Evolutionary conservation across 441 rosid genomes (phyloP).

Genomic region (Jatropha multifida): DNA sequence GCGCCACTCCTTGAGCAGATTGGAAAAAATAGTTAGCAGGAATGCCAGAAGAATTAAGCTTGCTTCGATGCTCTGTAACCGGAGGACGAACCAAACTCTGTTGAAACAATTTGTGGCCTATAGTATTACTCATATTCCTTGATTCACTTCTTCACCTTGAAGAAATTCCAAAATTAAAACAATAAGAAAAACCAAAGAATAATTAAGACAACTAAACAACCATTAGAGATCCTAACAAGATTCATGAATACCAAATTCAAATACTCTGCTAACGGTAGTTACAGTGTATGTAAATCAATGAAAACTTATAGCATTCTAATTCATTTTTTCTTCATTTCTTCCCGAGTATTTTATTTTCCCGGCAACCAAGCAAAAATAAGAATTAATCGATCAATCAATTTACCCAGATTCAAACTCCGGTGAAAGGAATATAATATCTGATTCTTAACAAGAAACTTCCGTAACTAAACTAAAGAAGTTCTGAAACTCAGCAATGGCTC

Average conservation of each 20-base stretch:
- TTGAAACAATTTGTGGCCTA: conserved; percentile 53
- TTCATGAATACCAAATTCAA: background rate
- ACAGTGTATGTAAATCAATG: background rate
- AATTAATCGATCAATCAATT: background rate
- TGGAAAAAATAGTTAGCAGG: conserved; percentile 46
- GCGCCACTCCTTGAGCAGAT: conserved; percentile 36
- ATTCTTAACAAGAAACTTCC: conserved; percentile 14
- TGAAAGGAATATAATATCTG: conserved; percentile 17
- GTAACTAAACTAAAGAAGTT: background rate
- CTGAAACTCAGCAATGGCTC: background rate
- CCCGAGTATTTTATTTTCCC: background rate
- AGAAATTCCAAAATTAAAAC: conserved; percentile 27
- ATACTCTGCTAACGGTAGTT: background rate
- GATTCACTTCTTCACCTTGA: conserved; percentile 41
- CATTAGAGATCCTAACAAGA: conserved; percentile 8
- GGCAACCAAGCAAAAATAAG: conserved; percentile 19
- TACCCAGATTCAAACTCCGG: background rate
- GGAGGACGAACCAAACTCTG: conserved; percentile 57
- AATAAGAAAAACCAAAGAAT: background rate
- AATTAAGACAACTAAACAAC: background rate
- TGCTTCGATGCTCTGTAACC: conserved; percentile 55
- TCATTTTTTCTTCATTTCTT: background rate
- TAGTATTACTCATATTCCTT: conserved; percentile 67
- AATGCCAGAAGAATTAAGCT: conserved; percentile 49
- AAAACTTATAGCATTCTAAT: background rate